Base-by-base conservation (phyloP, 2,329 filamentous ascomycete genomes). In the Hypoxylon sp. region DNA sequence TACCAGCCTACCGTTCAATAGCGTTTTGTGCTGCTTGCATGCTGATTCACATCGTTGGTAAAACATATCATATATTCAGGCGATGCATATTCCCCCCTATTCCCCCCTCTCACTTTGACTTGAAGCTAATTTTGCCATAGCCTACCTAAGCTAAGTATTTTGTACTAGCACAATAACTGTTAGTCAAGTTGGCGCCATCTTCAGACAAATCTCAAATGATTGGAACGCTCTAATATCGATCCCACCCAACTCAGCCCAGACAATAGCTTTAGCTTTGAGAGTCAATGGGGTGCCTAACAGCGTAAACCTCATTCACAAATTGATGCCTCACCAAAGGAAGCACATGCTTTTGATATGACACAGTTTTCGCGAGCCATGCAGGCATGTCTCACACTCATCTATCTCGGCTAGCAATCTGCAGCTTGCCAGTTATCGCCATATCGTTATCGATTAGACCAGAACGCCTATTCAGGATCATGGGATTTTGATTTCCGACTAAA, bases 401-500 rank as follows among this genome's bases (percentile, higher is more conserved):
- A 14, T 26, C 44, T 53, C 30, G 18, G 42, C 28, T 40, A 22
- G n/a, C 32, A 40, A 53, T 40, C 36, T 53, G 28, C 51, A 53
- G 12, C 28, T 28, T 45, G 18, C 28, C 32, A 20, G 30, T 52
- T 45, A 60, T 26, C 33, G 20, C 32, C 20, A 59, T 30, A 33
- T 16, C 16, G 28, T 44, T 49, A 55, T 61, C 57, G 50, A 54
- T 61, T 60, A 53, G 33, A 38, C 28, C 8, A 28, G 48, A 52
- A 46, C 26, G 8, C 24, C 28, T 36, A 52, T 55, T 51, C 36
- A 36, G 33, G 53, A 30, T 30, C 22, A 61, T 65, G 51, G 53
- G 57, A 62, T 58, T 53, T 61, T 56, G 50, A 57, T 53, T 56
- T 55, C 44, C 53, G 38, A 54, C 61, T 49, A 65, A 56, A 44